A percentile compares a stretch with the other conserved stretches of the same genome.
phyloP scores from a whole-genome alignment of 2,329 filamentous ascomycete genomes.

The Claviceps pusilla region DNA sequence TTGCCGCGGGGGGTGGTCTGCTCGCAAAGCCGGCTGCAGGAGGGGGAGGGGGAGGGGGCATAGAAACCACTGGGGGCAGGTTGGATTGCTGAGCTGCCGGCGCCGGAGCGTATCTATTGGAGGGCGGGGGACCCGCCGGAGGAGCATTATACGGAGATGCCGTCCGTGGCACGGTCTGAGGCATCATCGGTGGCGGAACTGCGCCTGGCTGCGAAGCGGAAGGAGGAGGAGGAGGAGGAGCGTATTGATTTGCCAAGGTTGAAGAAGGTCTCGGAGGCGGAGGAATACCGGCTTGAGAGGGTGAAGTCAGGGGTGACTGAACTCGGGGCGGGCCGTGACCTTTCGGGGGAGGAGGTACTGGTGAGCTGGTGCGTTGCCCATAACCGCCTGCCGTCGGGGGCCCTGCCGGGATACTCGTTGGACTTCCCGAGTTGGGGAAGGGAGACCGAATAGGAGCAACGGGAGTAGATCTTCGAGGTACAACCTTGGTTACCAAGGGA shows the following conservation, averaged over 20 bases:
- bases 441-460: constrained; percentile 56
- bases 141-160: constrained; percentile 79
- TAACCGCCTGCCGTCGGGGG: constrained; percentile 33
- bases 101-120: constrained; percentile 61
- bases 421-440: constrained; percentile 51
- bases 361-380: constrained; percentile 51
- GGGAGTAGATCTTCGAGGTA: constrained; percentile 63
- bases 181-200: constrained; percentile 36
- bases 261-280: constrained; percentile 44
- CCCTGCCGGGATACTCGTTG: constrained; percentile 22
- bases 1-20: constrained; percentile 30
- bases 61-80: constrained; percentile 25
- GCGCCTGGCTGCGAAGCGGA: constrained; percentile 49
- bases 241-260: constrained; percentile 44
- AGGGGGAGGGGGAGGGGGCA: constrained; percentile 27
- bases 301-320: constrained; percentile 52
- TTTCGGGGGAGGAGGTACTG: constrained; percentile 66
- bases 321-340: constrained; percentile 54
- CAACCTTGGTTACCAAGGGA: constrained; percentile 63
- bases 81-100: constrained; percentile 39
- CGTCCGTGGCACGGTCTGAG: constrained; percentile 53
- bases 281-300: constrained; percentile 30
- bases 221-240: constrained; percentile 40
- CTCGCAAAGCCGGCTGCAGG: constrained; percentile 19
- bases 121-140: constrained; percentile 51